These are phyloP conservation scores for Kwoniella newhampshirensis DNA, from an alignment of 768 basidiomycete species.

Conservation along the genomic window DNA sequence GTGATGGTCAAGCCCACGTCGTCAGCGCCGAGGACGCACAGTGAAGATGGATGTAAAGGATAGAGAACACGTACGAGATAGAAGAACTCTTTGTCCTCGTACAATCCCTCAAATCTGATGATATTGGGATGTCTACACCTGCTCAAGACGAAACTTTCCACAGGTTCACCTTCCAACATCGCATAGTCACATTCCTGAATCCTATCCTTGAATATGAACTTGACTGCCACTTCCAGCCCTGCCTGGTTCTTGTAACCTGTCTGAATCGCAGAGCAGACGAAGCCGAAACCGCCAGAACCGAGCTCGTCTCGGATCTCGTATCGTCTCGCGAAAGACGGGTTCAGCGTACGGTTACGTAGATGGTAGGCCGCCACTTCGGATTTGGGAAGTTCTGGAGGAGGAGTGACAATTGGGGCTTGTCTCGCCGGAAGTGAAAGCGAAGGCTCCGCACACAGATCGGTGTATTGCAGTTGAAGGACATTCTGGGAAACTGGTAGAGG, in stretches of 20 bases:
- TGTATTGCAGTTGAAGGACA: slow-evolving; percentile 10
- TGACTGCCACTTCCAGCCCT: slow-evolving; percentile 78
- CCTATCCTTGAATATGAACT: slow-evolving; percentile 83
- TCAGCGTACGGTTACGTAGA: slow-evolving; percentile 31
- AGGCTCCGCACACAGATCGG: slow-evolving; percentile 15
- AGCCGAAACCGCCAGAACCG: slow-evolving; percentile 90
- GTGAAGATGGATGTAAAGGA: not conserved
- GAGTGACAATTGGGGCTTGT: not conserved
- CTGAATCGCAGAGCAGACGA: slow-evolving; percentile 82
- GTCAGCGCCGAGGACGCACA: too few relatives aligned
- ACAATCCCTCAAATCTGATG: slow-evolving; percentile 77
- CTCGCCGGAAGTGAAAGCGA: slow-evolving; percentile 5
- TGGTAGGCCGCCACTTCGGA: slow-evolving; percentile 29
- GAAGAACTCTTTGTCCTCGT: slow-evolving; percentile 78
- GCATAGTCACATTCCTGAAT: slow-evolving; percentile 49
- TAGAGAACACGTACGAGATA: slow-evolving; percentile 66
- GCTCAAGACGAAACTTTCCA: slow-evolving; percentile 75
- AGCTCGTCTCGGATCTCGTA: slow-evolving; percentile 57
- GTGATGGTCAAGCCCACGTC: not conserved
- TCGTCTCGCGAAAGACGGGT: slow-evolving; percentile 40
- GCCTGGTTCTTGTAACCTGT: slow-evolving; percentile 54
- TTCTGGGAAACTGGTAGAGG: slow-evolving; percentile 2
- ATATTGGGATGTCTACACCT: slow-evolving; percentile 73
- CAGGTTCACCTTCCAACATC: slow-evolving; percentile 57
- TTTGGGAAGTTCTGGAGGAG: slow-evolving; percentile 2